phyloP scores from a whole-genome alignment of 208 protist species.

The Vickermania spadyakhi region DNA sequence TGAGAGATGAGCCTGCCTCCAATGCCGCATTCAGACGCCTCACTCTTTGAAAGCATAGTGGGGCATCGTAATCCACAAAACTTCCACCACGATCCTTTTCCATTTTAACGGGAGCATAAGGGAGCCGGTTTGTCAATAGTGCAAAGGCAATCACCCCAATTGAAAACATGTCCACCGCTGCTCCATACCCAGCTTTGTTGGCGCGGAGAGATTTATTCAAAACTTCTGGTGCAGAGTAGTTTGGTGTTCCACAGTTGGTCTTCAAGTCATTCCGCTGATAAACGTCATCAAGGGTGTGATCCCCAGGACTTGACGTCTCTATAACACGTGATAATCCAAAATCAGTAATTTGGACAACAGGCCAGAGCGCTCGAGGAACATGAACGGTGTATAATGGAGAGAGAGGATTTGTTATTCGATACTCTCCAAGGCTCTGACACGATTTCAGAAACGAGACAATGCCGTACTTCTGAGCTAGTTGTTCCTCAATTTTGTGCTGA shows the following conservation, averaged over 20 bases:
- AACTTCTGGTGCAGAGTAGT: constrained; percentile 66
- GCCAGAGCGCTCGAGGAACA: constrained; percentile 31
- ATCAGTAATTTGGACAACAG: constrained; percentile 59
- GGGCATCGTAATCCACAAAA: constrained; percentile 11
- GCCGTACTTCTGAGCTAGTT: constrained; percentile 1
- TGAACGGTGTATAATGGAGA: constrained; percentile 39
- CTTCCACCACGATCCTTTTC: neutral
- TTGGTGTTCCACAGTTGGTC: constrained; percentile 61
- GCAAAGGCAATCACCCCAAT: constrained; percentile 54
- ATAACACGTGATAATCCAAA: constrained; percentile 55
- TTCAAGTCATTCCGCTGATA: constrained; percentile 33
- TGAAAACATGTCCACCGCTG: constrained; percentile 62
- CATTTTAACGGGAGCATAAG: constrained; percentile 18
- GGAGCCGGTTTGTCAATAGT: constrained; percentile 29
- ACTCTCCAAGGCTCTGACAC: neutral
- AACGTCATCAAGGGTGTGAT: constrained; percentile 2
- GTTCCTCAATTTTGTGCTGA: constrained; percentile 7
- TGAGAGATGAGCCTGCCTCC: too few species aligned
- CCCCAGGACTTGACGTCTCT: constrained; percentile 1
- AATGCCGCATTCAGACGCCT: neutral
- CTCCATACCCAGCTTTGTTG: constrained; percentile 33
- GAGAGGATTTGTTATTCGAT: constrained; percentile 31
- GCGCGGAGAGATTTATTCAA: constrained; percentile 16
- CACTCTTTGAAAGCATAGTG: constrained; percentile 12
- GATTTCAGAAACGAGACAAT: neutral